A percentile compares a stretch with the other conserved stretches of the same genome.
These are phyloP conservation scores for Saturnispora besseyi DNA, from an alignment of 805 yeast genomes.

Conservation along the genomic window DNA sequence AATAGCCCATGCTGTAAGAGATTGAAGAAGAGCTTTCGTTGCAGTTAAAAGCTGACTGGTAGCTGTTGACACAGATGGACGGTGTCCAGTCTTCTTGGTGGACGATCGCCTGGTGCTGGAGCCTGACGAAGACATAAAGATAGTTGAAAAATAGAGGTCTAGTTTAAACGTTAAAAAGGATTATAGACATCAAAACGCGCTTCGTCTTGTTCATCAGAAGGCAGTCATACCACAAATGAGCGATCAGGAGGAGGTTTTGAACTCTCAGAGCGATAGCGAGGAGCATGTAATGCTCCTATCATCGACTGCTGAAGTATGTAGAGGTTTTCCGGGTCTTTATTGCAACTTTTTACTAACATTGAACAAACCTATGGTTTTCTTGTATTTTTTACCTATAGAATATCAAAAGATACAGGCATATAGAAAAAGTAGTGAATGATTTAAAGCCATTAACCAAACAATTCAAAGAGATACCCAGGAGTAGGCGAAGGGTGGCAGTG, in stretches of 20 bases:
- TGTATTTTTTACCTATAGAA: background rate
- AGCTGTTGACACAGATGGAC: slow-evolving; percentile 54
- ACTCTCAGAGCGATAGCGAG: slow-evolving; percentile 7
- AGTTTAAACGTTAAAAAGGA: background rate
- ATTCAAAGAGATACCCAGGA: slow-evolving; percentile 11
- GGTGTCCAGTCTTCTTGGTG: slow-evolving; percentile 32
- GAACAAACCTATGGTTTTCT: background rate
- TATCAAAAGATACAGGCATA: background rate
- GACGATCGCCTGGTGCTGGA: slow-evolving; percentile 7
- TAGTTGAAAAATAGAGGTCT: background rate
- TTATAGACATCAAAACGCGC: background rate
- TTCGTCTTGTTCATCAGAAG: background rate
- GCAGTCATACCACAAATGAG: background rate
- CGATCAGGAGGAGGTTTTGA: slow-evolving; percentile 3
- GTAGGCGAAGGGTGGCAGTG: slow-evolving; percentile 17
- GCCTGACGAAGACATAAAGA: slow-evolving; percentile 5
- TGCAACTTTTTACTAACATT: background rate
- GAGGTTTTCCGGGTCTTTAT: background rate
- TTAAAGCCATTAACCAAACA: slow-evolving; percentile 17
- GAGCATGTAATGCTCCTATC: background rate
- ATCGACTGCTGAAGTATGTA: background rate
- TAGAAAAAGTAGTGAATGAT: slow-evolving; percentile 3
- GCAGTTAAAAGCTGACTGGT: slow-evolving; percentile 56
- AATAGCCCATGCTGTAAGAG: slow-evolving; percentile 84
- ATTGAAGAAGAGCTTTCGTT: slow-evolving; percentile 80